These are phyloP conservation scores for Lagenaria siceraria DNA, from an alignment of 306 rosid species.

Conservation along the genomic window DNA sequence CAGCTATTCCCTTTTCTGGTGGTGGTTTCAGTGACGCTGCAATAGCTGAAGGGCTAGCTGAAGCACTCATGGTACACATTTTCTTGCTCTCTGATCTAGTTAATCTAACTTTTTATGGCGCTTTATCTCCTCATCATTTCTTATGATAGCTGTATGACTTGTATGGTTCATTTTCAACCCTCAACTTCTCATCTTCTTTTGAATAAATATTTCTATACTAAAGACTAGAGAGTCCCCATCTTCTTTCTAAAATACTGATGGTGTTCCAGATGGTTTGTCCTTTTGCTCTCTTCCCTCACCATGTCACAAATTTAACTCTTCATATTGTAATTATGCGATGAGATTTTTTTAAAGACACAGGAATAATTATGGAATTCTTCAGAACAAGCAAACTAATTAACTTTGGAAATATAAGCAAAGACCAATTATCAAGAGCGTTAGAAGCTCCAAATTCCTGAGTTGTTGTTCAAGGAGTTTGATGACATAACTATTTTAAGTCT, in stretches of 20 bases:
- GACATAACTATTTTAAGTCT: background rate
- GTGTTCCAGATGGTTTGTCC: background rate
- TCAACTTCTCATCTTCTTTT: background rate
- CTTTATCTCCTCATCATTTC: background rate
- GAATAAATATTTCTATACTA: background rate
- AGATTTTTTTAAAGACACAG: background rate
- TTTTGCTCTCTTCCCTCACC: background rate
- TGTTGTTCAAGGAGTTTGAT: background rate
- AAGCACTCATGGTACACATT: slow-evolving; percentile 74
- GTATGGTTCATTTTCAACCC: background rate
- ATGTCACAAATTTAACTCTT: background rate
- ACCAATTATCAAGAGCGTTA: background rate
- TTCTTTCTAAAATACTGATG: background rate
- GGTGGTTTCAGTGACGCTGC: slow-evolving; percentile 94
- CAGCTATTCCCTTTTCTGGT: slow-evolving; percentile 64
- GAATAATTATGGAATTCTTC: background rate
- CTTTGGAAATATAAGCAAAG: background rate
- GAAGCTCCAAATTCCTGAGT: background rate
- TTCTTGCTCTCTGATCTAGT: background rate
- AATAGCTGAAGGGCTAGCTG: slow-evolving; percentile 97
- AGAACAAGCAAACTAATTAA: background rate
- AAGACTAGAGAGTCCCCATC: background rate
- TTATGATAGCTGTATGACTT: background rate
- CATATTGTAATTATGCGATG: background rate
- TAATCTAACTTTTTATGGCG: background rate